These are phyloP conservation scores for Boletus edulis DNA, from an alignment of 768 basidiomycete species.

Conservation along the genomic window DNA sequence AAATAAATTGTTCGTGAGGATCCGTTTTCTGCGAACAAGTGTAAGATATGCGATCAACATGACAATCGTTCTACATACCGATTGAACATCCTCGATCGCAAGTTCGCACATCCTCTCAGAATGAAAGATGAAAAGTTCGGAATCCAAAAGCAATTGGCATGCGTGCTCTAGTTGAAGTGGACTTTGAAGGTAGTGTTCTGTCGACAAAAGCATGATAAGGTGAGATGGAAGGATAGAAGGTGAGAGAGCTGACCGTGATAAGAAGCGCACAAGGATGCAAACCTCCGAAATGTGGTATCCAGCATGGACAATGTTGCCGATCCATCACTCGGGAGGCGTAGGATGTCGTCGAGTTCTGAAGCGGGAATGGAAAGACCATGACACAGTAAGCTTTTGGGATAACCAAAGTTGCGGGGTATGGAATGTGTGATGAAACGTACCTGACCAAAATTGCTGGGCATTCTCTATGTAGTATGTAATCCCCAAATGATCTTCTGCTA, in stretches of 20 bases:
- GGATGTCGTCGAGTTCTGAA: constrained; percentile 83
- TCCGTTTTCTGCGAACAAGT: constrained; percentile 62
- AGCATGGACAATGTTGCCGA: constrained; percentile 66
- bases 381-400: constrained; percentile 5
- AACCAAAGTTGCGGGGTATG: constrained; percentile 3
- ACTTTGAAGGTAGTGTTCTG: constrained; percentile 84
- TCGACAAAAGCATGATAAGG: constrained; percentile 14
- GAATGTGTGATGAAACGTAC: constrained; percentile 41
- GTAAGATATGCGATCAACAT: constrained; percentile 2
- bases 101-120: constrained; percentile 90
- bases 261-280: constrained; percentile 72
- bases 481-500: constrained; percentile 63
- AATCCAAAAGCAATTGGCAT: constrained; percentile 69
- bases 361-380: neutral
- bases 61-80: constrained; percentile 43
- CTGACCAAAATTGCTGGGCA: constrained; percentile 89
- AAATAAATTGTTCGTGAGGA: constrained; percentile 78
- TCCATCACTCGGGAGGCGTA: constrained; percentile 59
- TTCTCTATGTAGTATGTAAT: constrained; percentile 81
- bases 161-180: constrained; percentile 85
- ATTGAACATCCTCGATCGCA: constrained; percentile 63
- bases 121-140: constrained; percentile 87
- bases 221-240: neutral
- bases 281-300: constrained; percentile 76
- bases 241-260: constrained; percentile 70